Evolutionary conservation across 2,329 filamentous ascomycete genomes (phyloP).

Genomic region (Fusarium algeriense): DNA sequence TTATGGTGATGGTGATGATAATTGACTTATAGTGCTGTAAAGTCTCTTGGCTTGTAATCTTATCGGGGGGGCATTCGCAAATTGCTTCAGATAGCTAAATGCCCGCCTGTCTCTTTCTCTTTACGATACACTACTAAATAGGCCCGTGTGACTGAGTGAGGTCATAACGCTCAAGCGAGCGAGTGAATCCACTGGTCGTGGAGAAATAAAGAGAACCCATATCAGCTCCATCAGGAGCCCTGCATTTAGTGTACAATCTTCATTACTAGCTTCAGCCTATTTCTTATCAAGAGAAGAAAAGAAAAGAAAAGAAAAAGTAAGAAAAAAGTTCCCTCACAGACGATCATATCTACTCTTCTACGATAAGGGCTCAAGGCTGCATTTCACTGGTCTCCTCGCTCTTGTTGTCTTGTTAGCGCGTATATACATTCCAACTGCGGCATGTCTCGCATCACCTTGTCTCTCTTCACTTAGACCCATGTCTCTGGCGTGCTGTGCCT

Average conservation of each 20-base stretch:
- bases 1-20: neutral
- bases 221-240: conserved; percentile 27
- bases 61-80: neutral
- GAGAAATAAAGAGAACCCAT: conserved; percentile 30
- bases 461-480: conserved; percentile 36
- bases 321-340: neutral
- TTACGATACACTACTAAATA: neutral
- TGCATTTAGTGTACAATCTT: conserved; percentile 1
- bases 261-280: conserved; percentile 1
- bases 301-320: neutral
- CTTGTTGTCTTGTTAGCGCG: neutral
- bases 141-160: conserved; percentile 31
- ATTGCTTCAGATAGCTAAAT: conserved; percentile 5
- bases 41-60: neutral
- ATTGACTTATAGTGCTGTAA: neutral
- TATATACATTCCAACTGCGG: conserved; percentile 21
- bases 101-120: neutral
- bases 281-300: neutral
- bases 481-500: conserved; percentile 41
- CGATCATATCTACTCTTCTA: neutral
- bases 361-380: neutral
- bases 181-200: conserved; percentile 12
- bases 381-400: neutral
- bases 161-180: conserved; percentile 37
- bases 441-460: conserved; percentile 45